Base-by-base conservation (phyloP, 208 protist species). In the Leishmania braziliensis region DNA sequence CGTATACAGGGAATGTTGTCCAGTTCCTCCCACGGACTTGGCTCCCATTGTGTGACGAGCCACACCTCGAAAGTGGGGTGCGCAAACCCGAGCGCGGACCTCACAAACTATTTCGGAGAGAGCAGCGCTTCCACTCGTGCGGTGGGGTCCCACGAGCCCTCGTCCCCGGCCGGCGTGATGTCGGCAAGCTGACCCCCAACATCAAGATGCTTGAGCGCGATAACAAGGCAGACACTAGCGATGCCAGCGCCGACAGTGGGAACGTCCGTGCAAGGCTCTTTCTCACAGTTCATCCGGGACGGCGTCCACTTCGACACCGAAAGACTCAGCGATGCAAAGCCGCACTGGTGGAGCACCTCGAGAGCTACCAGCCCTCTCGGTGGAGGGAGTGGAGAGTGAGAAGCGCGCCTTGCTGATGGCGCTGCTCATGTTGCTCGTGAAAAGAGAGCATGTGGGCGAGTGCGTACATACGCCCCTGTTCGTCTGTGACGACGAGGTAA, bases 111-210 rank as follows among this genome's bases (percentile, higher is more conserved):
- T 56, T 83, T 76, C 60, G 29, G 33, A 9, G 74, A 83, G 23
- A 73, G 80, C 74, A 83, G 74, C 23, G 80, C 75, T n/a, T 79
- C 74, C 74, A 83, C 79, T 36, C 73, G 80, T 16, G 80, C 80
- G 14, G 80, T 83, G 26, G 80, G 78, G 65, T 79, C 80, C 73
- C 80, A 83, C 74, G 80, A 66, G 16, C 80, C 74, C 50, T 79
- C 80, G 80, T 79, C 74, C 18, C 54, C 74, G 23, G 72, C 74
- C 23, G 80, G 73, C 16, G 63, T 66, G 60, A 58, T 62, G 48
- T 83, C 80, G 5, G 79, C 20, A 29, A 83, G 73, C 0, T 53
- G 51, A 36, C 43, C 65, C 65, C 18, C 53, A 51, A 78, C 80
- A 36, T 75, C 74, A 54, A 69, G 62, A 46, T 75, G 72, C 54